These are phyloP conservation scores for Trypanosoma mega DNA, from an alignment of 208 protist species.

Conservation along the genomic window DNA sequence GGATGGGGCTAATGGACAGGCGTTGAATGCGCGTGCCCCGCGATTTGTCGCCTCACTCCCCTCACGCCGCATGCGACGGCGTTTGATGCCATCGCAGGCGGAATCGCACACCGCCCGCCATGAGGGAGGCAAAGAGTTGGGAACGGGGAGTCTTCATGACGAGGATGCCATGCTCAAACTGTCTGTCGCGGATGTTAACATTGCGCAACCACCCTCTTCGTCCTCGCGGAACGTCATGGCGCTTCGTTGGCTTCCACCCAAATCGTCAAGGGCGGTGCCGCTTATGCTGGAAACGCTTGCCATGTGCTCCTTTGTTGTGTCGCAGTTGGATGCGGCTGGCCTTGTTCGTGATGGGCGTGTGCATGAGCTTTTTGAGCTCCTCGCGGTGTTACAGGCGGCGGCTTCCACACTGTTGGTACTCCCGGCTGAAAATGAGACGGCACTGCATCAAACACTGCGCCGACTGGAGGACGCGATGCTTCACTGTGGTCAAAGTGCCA, in stretches of 20 bases:
- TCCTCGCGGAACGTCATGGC: too few species aligned
- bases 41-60: constrained; percentile 84
- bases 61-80: constrained; percentile 26
- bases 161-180: constrained; percentile 4
- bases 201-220: too few species aligned
- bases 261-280: constrained; percentile 40
- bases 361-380: constrained; percentile 43
- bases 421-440: background rate
- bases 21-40: constrained; percentile 49
- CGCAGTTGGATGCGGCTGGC: constrained; percentile 31
- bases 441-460: constrained; percentile 32
- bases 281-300: constrained; percentile 63
- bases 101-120: background rate
- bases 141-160: background rate
- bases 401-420: constrained; percentile 46
- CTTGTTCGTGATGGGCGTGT: constrained; percentile 31
- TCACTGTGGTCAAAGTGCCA: constrained; percentile 24
- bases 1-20: constrained; percentile 55
- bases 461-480: constrained; percentile 42
- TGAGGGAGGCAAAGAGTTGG: background rate
- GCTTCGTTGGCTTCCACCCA: constrained; percentile 71
- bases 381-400: constrained; percentile 55
- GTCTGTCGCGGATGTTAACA: background rate
- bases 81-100: background rate
- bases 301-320: constrained; percentile 45